A percentile compares a stretch with the other conserved stretches of the same genome.
Conservation (phyloP, 2,329 filamentous ascomycete species). For the Pseudogymnoascus sp. region DNA sequence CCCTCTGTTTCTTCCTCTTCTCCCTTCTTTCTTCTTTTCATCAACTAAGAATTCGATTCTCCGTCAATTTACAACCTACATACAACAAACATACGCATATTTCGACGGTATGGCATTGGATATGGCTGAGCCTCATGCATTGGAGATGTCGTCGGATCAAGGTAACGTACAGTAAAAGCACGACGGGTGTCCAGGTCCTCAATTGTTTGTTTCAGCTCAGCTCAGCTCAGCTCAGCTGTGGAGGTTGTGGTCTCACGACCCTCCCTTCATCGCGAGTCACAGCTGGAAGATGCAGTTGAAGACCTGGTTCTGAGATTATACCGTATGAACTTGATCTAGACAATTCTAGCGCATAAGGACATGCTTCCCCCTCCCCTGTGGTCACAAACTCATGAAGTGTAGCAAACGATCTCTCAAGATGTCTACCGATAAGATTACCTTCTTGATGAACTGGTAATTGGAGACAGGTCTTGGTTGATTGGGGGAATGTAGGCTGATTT, state of each 20-base stretch:
- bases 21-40: not conserved
- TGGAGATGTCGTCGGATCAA: constrained; percentile 34
- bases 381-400: constrained; percentile 43
- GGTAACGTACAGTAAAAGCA: constrained; percentile 36
- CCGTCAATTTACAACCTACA: not conserved
- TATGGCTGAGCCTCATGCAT: constrained; percentile 21
- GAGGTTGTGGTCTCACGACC: constrained; percentile 12
- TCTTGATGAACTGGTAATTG: constrained; percentile 70
- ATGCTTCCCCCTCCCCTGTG: constrained; percentile 49
- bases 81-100: not conserved
- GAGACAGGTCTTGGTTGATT: constrained; percentile 10
- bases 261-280: constrained; percentile 11
- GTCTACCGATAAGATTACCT: constrained; percentile 79
- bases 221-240: constrained; percentile 14
- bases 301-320: constrained; percentile 62
- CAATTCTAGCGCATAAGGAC: constrained; percentile 79
- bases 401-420: constrained; percentile 35
- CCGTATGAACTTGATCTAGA: constrained; percentile 78
- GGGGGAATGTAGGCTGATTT: constrained; percentile 20
- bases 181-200: constrained; percentile 30
- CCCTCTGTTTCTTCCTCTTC: not conserved
- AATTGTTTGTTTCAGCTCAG: constrained; percentile 11
- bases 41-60: not conserved
- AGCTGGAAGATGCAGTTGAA: constrained; percentile 25
- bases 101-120: constrained; percentile 10